Conservation (phyloP, 75 land plant species). For the Pseudotsuga menziesii region DNA sequence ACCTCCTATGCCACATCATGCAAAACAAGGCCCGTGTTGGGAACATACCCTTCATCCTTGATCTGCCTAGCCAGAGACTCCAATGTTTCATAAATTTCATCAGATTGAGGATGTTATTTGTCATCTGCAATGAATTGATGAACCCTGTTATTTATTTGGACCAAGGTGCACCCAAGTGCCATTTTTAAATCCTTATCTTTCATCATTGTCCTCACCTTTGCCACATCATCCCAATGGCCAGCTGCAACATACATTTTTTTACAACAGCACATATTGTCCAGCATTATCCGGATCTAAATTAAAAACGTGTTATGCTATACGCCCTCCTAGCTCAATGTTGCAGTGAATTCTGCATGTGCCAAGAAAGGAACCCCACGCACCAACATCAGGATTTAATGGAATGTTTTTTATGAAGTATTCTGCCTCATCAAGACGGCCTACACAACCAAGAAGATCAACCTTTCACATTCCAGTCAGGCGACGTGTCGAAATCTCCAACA, state of each 20-base stretch:
- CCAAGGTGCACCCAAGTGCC: slow-evolving; percentile 11
- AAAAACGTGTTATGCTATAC: background rate
- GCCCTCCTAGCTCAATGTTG: slow-evolving; percentile 7
- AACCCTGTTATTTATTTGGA: slow-evolving; percentile 13
- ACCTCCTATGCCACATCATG: slow-evolving; percentile 8
- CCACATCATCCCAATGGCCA: slow-evolving; percentile 11
- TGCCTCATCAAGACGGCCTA: slow-evolving; percentile 16
- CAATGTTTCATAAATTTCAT: slow-evolving; percentile 4
- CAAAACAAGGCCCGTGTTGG: slow-evolving; percentile 6
- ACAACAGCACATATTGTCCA: slow-evolving; percentile 16
- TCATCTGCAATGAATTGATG: slow-evolving; percentile 15
- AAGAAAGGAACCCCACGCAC: slow-evolving; percentile 18
- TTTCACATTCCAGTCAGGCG: slow-evolving; percentile 49
- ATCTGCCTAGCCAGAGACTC: slow-evolving; percentile 2
- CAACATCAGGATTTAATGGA: slow-evolving; percentile 1
- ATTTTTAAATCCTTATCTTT: slow-evolving; percentile 6
- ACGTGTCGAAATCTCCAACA: slow-evolving; percentile 60
- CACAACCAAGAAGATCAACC: slow-evolving; percentile 28
- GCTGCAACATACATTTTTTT: slow-evolving; percentile 18
- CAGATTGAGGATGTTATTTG: slow-evolving; percentile 12
- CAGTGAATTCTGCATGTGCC: slow-evolving; percentile 13
- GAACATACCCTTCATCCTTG: slow-evolving; percentile 13
- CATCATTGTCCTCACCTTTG: slow-evolving; percentile 9
- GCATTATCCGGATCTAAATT: slow-evolving; percentile 10
- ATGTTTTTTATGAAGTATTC: slow-evolving; percentile 8